Evolutionary conservation across 805 yeast species (phyloP).

Genomic region (Teunomyces funiuensis): DNA sequence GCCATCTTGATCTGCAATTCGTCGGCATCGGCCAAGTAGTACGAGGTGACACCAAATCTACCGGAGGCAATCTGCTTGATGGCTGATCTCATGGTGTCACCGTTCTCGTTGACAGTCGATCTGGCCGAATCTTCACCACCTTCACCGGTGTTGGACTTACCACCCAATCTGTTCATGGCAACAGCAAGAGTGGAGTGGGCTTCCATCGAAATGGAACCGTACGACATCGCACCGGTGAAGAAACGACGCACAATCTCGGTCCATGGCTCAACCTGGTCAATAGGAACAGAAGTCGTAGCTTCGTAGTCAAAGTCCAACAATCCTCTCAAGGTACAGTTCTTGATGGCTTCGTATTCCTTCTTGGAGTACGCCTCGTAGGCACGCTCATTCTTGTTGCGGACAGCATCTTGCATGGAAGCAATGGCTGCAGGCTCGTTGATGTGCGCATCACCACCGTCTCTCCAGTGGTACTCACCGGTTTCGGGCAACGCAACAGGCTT

Average conservation of each 20-base stretch:
- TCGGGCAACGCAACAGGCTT: constrained; percentile 81
- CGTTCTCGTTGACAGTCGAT: constrained; percentile 73
- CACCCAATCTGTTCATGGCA: constrained; percentile 97
- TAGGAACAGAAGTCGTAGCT: constrained; percentile 70
- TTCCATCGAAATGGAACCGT: constrained; percentile 98
- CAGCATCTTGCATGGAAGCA: constrained; percentile 97
- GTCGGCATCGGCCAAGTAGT: constrained; percentile 92
- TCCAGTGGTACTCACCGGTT: constrained; percentile 97
- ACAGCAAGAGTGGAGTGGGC: constrained; percentile 97
- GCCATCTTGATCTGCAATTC: constrained; percentile 98
- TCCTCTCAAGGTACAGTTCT: constrained; percentile 92
- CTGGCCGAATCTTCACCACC: constrained; percentile 99
- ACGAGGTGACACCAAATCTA: constrained; percentile 95
- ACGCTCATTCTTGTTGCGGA: constrained; percentile 89
- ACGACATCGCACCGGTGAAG: constrained; percentile 99
- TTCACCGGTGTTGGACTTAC: constrained; percentile 97
- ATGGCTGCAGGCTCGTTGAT: constrained; percentile 93
- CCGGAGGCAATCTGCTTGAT: constrained; percentile 98
- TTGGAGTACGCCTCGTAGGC: constrained; percentile 90
- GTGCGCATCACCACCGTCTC: constrained; percentile 97
- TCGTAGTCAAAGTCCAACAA: constrained; percentile 86
- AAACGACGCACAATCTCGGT: constrained; percentile 96
- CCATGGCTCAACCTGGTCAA: constrained; percentile 99
- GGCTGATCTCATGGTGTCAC: constrained; percentile 98
- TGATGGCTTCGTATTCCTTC: constrained; percentile 88